Evolutionary conservation across 176 grass and related monocot species (phyloP), one percentile per base, ranked within the genome.

Genomic region (Triticum dicoccoides): DNA sequence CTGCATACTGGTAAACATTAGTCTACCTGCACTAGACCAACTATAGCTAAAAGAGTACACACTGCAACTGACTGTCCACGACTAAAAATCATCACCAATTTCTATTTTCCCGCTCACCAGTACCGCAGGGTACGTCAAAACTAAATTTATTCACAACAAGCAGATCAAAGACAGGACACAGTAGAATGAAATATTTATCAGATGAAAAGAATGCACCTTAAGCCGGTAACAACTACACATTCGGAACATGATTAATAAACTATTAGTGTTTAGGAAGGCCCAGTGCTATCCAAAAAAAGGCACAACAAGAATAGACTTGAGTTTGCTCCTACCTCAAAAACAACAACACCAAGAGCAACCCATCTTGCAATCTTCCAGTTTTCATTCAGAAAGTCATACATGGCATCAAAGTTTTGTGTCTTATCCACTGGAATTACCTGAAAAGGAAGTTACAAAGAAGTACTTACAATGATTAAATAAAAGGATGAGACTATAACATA

Each of bases 311-410:
- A 80, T 61, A 54, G 52, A 39, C 23, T 12, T 32, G 39, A 62
- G 27, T 49, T 68, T 67, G 14, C 25, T 63, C 54, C 33, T 83
- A 98, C 96, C 96, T 98, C 86, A n/a, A 94, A 91, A 91, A 89
- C 33, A 65, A 98, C 91, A 69, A 82, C 90, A 49, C 93, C 93
- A 54, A 98, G 90, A 86, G 87, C 93, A 87, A 96, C 92, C 96
- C 96, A 98, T 89, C 87, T 96, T 52, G 84, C 90, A 85, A 98
- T 94, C 80, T 96, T 88, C 96, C 96, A 98, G 51, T 98, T 98
- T 42, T 91, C 33, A 30, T 92, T 85, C 85, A 98, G 67, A 84
- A 98, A 98, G 63, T 85, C 59, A 80, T 96, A 98, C 67, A 98
- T 96, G 69, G 38, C 87, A 88, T 96, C 82, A 18, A 98, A 98